These are phyloP conservation scores for Yamadazyma akitaensis DNA, from an alignment of 805 yeast species.

Conservation along the genomic window DNA sequence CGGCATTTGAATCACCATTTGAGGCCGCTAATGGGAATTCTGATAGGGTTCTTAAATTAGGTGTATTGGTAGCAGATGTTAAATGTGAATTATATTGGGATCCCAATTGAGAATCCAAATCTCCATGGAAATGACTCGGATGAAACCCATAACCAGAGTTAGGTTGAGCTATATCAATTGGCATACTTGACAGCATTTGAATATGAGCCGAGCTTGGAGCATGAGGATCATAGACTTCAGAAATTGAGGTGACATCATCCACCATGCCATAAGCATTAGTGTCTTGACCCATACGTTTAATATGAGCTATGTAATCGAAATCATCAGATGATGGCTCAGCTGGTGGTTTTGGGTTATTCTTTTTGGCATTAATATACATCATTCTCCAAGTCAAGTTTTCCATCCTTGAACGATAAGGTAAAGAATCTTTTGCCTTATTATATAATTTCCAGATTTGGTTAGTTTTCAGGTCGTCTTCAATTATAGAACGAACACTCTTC, in stretches of 20 bases:
- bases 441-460: constrained; percentile 74
- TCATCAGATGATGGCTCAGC: constrained; percentile 50
- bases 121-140: background rate
- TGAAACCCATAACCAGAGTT: background rate
- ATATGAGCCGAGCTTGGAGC: background rate
- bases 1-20: background rate
- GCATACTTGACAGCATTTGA: constrained; percentile 1
- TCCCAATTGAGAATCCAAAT: background rate
- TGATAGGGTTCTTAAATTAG: background rate
- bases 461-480: constrained; percentile 10
- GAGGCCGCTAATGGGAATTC: background rate
- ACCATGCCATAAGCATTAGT: constrained; percentile 12
- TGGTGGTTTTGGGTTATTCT: constrained; percentile 1
- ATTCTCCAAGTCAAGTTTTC: constrained; percentile 86
- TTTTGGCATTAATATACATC: constrained; percentile 51
- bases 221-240: background rate
- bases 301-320: constrained; percentile 64
- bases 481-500: constrained; percentile 1
- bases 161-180: background rate
- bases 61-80: background rate
- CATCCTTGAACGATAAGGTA: constrained; percentile 76
- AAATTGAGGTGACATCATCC: background rate
- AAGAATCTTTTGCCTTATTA: constrained; percentile 64
- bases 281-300: constrained; percentile 51
- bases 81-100: constrained; percentile 1